Evolutionary conservation across 257 asterid genomes (phyloP), one percentile per base, ranked within the genome.

Genomic region (Petrea volubilis): DNA sequence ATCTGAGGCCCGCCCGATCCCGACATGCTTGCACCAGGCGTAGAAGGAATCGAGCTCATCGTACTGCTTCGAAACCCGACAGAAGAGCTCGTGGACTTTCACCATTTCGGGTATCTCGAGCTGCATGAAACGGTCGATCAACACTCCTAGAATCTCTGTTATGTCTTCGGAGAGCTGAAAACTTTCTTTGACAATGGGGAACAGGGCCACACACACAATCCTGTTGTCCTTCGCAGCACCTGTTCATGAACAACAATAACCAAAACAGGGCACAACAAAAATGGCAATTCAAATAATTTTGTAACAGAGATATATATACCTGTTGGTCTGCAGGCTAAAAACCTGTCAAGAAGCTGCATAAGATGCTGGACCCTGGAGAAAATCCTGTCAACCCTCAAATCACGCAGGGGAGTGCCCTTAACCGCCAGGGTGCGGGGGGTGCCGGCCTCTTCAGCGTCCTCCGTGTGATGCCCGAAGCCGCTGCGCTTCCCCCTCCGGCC

Each of bases 101-200:
- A 78, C 74, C 76, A 96, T 88, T 51, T 87, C 87, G 0, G 92
- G 84, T 5, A 88, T 44, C 6, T 90, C 88, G 10, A 95, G 95
- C 85, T 90, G 83, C 90, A 88, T 87, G 84, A 95, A 95, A 21
- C 91, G 82, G 63, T 92, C 96, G 34, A 92, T 84, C 76, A 92
- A 67, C 59, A 86, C 70, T 0, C 86, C 90, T 74, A 91, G 44
- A 13, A 87, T 84, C 67, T 95, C 99, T 2, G 94, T 78, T 50
- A 92, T 84, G 74, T 86, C 92, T 34, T 88, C 81, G 70, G 83
- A 84, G 7, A 95, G 75, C 60, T 81, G 89, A 76, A 90, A 95
- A 69, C 99, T 92, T 20, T 95, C 98, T 70, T 82, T 92, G 21
- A 90, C 87, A 1, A 88, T 44, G 4, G 92, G 92, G 72, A 88